These are phyloP conservation scores for Nitzschia putrida DNA, from an alignment of 108 stramenopile genomes.

Conservation along the genomic window DNA sequence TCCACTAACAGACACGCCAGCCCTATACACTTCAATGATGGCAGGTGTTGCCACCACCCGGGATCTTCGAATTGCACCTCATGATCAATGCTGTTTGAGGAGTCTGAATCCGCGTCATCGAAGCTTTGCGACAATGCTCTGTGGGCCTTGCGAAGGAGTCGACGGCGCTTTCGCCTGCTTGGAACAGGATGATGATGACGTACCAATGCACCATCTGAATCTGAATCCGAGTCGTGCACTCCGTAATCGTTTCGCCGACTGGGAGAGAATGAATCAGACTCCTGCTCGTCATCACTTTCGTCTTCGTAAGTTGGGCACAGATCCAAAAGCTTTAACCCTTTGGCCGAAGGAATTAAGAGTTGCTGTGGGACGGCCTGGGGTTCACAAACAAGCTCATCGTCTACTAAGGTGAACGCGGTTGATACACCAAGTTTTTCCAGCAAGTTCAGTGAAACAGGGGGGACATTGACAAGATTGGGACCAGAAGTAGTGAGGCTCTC, in stretches of 20 bases:
- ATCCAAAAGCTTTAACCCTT: conserved; percentile 84
- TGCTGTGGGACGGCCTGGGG: conserved; percentile 81
- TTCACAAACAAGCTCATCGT: conserved; percentile 85
- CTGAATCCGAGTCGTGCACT: conserved; percentile 43
- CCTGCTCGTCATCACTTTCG: conserved; percentile 44
- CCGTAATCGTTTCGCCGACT: conserved; percentile 23
- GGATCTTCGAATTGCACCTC: conserved; percentile 93
- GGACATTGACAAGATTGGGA: conserved; percentile 47
- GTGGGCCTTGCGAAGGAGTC: conserved; percentile 27
- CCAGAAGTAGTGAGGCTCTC: conserved; percentile 2
- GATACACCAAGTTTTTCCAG: conserved; percentile 82
- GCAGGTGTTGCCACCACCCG: conserved; percentile 83
- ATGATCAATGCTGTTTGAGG: conserved; percentile 19
- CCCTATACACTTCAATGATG: conserved; percentile 87
- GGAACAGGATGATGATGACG: conserved; percentile 28
- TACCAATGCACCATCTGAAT: conserved; percentile 34
- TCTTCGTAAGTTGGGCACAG: conserved; percentile 67
- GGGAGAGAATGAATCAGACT: conserved; percentile 11
- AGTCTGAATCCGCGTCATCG: conserved; percentile 4
- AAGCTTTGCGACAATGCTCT: conserved; percentile 6
- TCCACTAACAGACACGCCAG: conserved; percentile 71
- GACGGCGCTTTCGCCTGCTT: conserved; percentile 24
- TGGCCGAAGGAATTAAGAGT: conserved; percentile 80
- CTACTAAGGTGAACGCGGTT: conserved; percentile 75
- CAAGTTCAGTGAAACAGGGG: conserved; percentile 69